Conservation (phyloP, 768 basidiomycete genomes). For the Amanita rubescens region DNA sequence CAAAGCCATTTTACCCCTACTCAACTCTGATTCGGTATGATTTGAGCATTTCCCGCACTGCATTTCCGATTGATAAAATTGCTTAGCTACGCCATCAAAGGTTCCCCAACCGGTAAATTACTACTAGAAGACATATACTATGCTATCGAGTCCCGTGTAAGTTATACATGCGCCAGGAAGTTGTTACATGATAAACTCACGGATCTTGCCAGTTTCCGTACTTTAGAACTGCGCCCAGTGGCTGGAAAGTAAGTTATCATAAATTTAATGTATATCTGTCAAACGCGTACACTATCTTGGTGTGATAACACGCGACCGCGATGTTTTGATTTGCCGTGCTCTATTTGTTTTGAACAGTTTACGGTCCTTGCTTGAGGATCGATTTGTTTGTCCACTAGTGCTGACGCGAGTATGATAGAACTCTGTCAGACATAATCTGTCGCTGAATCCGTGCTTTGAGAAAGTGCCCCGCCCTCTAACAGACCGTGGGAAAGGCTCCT, state of each 20-base stretch:
- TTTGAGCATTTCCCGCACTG: constrained; percentile 8
- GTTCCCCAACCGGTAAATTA: constrained; percentile 80
- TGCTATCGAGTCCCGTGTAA: constrained; percentile 81
- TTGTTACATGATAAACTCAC: constrained; percentile 11
- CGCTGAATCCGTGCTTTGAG: constrained; percentile 86
- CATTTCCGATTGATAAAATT: constrained; percentile 11
- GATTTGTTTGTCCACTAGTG: constrained; percentile 14
- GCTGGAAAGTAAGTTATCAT: constrained; percentile 77
- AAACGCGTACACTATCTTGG: not conserved
- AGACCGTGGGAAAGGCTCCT: constrained; percentile 85
- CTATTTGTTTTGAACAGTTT: constrained; percentile 49
- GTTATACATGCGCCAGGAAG: constrained; percentile 21
- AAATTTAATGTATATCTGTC: constrained; percentile 6
- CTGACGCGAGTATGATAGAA: constrained; percentile 46
- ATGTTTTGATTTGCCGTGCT: constrained; percentile 59
- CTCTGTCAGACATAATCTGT: constrained; percentile 86
- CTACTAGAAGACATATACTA: constrained; percentile 88
- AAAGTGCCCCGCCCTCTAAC: constrained; percentile 89
- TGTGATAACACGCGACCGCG: constrained; percentile 39
- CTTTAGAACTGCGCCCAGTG: constrained; percentile 77
- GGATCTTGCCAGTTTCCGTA: constrained; percentile 64
- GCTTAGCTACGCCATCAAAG: constrained; percentile 81
- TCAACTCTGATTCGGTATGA: constrained; percentile 82
- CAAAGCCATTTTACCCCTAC: constrained; percentile 88
- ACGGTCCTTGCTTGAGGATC: constrained; percentile 18